Percentiles rank a stretch among this genome's conserved stretches.
Conservation (phyloP, 139 green algal species). For the Microglena sp. region DNA sequence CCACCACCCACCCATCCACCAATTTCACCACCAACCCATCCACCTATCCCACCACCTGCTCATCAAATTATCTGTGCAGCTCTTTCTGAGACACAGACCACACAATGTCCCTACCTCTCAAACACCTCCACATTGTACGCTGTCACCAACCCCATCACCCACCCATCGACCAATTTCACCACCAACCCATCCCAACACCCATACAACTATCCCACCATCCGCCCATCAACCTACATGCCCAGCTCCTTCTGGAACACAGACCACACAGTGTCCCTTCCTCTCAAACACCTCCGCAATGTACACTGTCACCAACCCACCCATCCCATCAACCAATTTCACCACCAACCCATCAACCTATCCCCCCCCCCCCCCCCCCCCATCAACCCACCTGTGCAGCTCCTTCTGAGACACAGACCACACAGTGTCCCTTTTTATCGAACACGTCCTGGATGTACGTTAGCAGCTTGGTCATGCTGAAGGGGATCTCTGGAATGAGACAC, state of each 20-base stretch:
- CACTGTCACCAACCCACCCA: neutral
- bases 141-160: no score
- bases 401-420: slow-evolving; percentile 83
- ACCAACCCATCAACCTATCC: neutral
- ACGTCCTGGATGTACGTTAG: slow-evolving; percentile 40
- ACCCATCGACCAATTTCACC: no score
- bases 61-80: no score
- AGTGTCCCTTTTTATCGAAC: slow-evolving; percentile 70
- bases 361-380: neutral
- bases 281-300: slow-evolving; percentile 6
- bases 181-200: no score
- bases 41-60: no score
- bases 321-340: neutral
- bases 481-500: slow-evolving; percentile 94
- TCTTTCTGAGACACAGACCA: no score
- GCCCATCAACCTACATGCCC: no score
- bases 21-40: no score
- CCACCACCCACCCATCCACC: no score
- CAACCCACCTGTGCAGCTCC: slow-evolving; percentile 67
- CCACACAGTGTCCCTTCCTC: slow-evolving; percentile 18
- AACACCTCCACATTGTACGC: no score
- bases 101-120: no score
- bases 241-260: slow-evolving; percentile 66
- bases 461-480: slow-evolving; percentile 71
- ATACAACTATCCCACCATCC: no score